Percentiles rank a stretch among this genome's conserved stretches.
Evolutionary conservation across 345 rosid species (phyloP).

Genomic region (Abelmoschus esculentus): DNA sequence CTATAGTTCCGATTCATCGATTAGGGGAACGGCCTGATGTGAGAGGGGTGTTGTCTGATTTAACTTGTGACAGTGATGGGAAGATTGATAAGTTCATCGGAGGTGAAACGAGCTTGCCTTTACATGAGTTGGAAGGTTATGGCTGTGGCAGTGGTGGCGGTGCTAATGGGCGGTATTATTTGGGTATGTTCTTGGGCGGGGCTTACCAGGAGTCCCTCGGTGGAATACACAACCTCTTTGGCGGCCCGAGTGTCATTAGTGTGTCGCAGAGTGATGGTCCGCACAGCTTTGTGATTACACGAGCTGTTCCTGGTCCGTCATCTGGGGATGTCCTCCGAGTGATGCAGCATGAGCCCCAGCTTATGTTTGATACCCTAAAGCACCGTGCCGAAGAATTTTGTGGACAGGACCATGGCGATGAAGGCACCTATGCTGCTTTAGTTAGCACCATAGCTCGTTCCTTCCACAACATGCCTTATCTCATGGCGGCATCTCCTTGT

Average conservation of each 20-base stretch:
- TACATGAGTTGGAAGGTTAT: slow-evolving; percentile 64
- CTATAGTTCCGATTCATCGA: slow-evolving; percentile 83
- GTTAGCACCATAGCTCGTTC: slow-evolving; percentile 57
- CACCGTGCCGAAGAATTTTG: slow-evolving; percentile 67
- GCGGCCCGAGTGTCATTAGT: slow-evolving; percentile 85
- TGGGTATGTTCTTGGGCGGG: slow-evolving; percentile 99
- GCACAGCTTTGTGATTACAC: slow-evolving; percentile 82
- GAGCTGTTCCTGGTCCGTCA: slow-evolving; percentile 80
- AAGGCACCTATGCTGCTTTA: slow-evolving; percentile 27
- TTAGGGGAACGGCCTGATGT: slow-evolving; percentile 67
- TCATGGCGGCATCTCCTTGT: slow-evolving; percentile 41
- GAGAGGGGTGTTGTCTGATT: slow-evolving; percentile 74
- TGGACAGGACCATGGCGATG: slow-evolving; percentile 20
- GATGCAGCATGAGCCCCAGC: slow-evolving; percentile 95
- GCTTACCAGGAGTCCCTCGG: slow-evolving; percentile 99
- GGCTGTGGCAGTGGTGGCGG: slow-evolving; percentile 14
- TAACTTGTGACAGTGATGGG: slow-evolving; percentile 99
- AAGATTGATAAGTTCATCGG: slow-evolving; percentile 90
- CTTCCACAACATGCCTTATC: slow-evolving; percentile 92
- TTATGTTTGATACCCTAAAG: slow-evolving; percentile 89
- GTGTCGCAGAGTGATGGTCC: slow-evolving; percentile 93
- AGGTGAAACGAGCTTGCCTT: slow-evolving; percentile 75
- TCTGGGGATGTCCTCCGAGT: slow-evolving; percentile 83
- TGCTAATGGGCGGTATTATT: slow-evolving; percentile 37
- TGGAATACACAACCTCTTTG: slow-evolving; percentile 89